phyloP scores from a whole-genome alignment of 768 basidiomycete species.

The Auriculariales sp. region DNA sequence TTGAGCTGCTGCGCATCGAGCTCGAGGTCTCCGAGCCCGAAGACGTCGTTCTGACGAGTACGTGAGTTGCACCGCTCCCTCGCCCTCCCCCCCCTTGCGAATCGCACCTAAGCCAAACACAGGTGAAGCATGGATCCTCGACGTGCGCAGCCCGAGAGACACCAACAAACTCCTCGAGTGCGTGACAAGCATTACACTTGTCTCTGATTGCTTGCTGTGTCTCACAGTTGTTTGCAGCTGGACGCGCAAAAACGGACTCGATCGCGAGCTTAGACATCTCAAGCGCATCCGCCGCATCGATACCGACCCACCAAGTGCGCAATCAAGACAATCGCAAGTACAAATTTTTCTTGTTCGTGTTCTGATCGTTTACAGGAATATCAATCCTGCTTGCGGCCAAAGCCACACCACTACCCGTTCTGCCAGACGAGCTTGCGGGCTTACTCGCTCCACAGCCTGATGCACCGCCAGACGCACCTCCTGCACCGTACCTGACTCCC shows the following conservation, averaged over 20 bases:
- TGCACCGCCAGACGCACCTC: slow-evolving; percentile 8
- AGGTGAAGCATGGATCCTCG: slow-evolving; percentile 70
- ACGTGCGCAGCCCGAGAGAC: slow-evolving; percentile 45
- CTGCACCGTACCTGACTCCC: slow-evolving; percentile 43
- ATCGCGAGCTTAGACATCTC: slow-evolving; percentile 53
- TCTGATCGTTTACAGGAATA: slow-evolving; percentile 16
- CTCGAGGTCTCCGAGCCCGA: slow-evolving; percentile 24
- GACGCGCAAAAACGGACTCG: slow-evolving; percentile 48
- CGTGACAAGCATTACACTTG: slow-evolving; percentile 6
- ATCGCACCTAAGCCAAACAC: too few relatives aligned
- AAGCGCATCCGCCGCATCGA: slow-evolving; percentile 39
- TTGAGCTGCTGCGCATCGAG: slow-evolving; percentile 41
- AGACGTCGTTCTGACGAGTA: slow-evolving; percentile 11
- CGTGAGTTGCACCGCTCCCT: slow-evolving; percentile 1
- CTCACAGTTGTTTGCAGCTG: slow-evolving; percentile 30
- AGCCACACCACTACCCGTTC: background rate
- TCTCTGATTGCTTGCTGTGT: background rate
- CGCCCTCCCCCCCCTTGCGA: background rate
- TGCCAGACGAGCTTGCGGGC: background rate
- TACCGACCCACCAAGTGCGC: background rate
- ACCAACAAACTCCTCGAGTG: slow-evolving; percentile 53
- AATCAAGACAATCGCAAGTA: background rate
- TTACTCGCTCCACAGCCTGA: slow-evolving; percentile 5
- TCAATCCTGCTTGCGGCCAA: slow-evolving; percentile 36
- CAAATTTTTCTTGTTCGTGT: background rate